Base-by-base conservation (phyloP, 495 filamentous ascomycete genomes). In the Aspergillus nidulans region DNA sequence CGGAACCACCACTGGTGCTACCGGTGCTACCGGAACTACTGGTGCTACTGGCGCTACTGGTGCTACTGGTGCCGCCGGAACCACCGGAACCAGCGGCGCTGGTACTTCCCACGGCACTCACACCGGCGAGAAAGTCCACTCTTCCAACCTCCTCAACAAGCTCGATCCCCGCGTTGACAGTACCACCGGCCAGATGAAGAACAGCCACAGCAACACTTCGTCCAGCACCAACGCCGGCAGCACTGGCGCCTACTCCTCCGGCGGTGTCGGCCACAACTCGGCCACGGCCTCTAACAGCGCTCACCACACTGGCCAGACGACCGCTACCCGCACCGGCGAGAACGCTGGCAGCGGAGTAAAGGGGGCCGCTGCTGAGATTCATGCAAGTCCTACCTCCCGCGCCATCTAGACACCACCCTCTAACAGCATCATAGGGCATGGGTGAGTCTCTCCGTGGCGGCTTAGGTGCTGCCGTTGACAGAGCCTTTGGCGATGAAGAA, bases 111-210 rank as follows among this genome's bases (percentile, higher is more conserved):
- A 34, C 30, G 30, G 30, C 13, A 77, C 71, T 4, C 75, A 74
- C 69, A 60, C 61, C 70, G 68, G 3, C 68, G 68, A n/a, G 68
- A 67, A 9, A 60, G 69, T 48, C 32, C 77, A 79, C 41, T 20
- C 61, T 36, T 73, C 70, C 55, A 75, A 80, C 60, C 40, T 75
- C 13, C 69, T 60, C 42, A 79, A 79, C 66, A 69, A 72, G 53
- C 54, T 65, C 19, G 81, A 85, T 55, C 81, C 81, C 26, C 72
- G 76, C 40, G 71, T 81, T 18, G 73, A 78, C 56, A 60, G 54
- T 16, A 34, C 42, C 39, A 60, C 50, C 7, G 60, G 60, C 24
- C 42, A 57, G 23, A 48, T 52, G 42, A 38, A 43, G 3, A 34
- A 32, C 52, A 54, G 43, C 39, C 10, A 34, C 23, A 34, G n/a